phyloP scores from a whole-genome alignment of 495 filamentous ascomycete species.

The Evansstolkia leycettana region DNA sequence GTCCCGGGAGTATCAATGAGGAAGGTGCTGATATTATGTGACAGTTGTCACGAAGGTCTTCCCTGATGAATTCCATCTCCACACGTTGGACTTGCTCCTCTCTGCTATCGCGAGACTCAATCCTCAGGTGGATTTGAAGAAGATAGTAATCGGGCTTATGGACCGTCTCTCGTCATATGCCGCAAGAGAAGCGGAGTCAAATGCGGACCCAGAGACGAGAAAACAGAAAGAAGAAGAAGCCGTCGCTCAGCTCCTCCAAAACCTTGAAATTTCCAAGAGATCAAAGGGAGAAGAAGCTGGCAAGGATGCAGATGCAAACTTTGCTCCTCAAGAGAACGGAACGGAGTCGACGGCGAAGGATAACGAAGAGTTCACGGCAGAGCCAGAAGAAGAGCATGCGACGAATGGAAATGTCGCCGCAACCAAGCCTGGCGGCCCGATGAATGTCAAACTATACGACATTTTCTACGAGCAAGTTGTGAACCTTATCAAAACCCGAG shows the following conservation, averaged over 20 bases:
- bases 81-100: slow-evolving; percentile 88
- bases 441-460: slow-evolving; percentile 84
- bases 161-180: slow-evolving; percentile 89
- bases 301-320: slow-evolving; percentile 16
- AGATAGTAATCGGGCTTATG: slow-evolving; percentile 96
- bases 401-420: slow-evolving; percentile 11
- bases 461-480: slow-evolving; percentile 97
- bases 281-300: slow-evolving; percentile 34
- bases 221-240: slow-evolving; percentile 77
- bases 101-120: slow-evolving; percentile 85
- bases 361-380: neutral
- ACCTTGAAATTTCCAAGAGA: slow-evolving; percentile 61
- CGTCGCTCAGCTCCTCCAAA: slow-evolving; percentile 59
- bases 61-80: slow-evolving; percentile 94
- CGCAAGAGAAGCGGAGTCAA: slow-evolving; percentile 71
- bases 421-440: slow-evolving; percentile 54
- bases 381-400: slow-evolving; percentile 8
- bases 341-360: slow-evolving; percentile 25
- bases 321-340: slow-evolving; percentile 33
- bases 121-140: slow-evolving; percentile 93
- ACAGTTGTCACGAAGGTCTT: slow-evolving; percentile 96
- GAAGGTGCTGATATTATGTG: slow-evolving; percentile 10
- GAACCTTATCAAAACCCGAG: slow-evolving; percentile 79
- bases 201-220: slow-evolving; percentile 58
- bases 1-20: no score